phyloP scores from a whole-genome alignment of 2,329 filamentous ascomycete species.

The Neopestalotiopsis clavispora region DNA sequence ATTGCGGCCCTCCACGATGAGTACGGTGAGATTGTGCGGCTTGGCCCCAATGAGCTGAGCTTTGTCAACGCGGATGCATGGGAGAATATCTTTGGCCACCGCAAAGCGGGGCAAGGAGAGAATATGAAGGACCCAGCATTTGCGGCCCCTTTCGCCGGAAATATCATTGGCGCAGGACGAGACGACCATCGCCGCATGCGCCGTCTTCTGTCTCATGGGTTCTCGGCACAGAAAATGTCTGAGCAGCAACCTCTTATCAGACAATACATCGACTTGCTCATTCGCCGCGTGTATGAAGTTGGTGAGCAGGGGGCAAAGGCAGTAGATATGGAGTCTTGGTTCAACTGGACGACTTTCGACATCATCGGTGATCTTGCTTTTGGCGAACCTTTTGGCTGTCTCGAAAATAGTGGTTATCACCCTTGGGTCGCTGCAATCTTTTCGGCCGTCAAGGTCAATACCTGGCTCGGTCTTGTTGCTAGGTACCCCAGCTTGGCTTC shows the following conservation, averaged over 20 bases:
- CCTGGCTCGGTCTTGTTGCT: neutral
- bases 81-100: slow-evolving; percentile 33
- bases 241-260: slow-evolving; percentile 46
- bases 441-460: neutral
- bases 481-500: neutral
- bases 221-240: slow-evolving; percentile 43
- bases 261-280: slow-evolving; percentile 42
- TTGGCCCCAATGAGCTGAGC: slow-evolving; percentile 41
- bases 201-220: slow-evolving; percentile 43
- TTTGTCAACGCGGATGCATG: slow-evolving; percentile 40
- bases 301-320: slow-evolving; percentile 22
- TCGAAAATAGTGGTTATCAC: neutral
- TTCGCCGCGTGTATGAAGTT: slow-evolving; percentile 34
- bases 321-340: slow-evolving; percentile 43
- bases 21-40: slow-evolving; percentile 45
- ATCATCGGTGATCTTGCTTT: slow-evolving; percentile 8
- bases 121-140: slow-evolving; percentile 35
- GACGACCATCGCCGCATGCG: slow-evolving; percentile 39
- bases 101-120: slow-evolving; percentile 29
- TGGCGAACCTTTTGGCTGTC: neutral
- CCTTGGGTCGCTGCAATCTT: neutral
- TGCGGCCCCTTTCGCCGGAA: slow-evolving; percentile 31
- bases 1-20: slow-evolving; percentile 33
- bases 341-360: slow-evolving; percentile 39
- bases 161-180: slow-evolving; percentile 35